These are phyloP conservation scores for Stellera chamaejasme DNA, from an alignment of 345 rosid genomes.

Conservation along the genomic window DNA sequence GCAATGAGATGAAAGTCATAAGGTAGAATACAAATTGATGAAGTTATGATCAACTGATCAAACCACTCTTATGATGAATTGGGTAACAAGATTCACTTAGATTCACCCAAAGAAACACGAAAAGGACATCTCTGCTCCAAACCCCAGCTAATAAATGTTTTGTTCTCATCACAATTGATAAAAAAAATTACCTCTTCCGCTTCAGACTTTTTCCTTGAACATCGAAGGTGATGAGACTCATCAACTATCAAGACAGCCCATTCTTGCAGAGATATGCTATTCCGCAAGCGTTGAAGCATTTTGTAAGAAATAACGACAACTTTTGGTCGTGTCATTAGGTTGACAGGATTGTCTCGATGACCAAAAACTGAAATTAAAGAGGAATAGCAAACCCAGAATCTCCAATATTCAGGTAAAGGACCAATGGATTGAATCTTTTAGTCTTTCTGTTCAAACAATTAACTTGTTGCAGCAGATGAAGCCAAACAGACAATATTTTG, in stretches of 20 bases:
- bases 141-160: background rate
- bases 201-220: slow-evolving; percentile 64
- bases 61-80: background rate
- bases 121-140: slow-evolving; percentile 4
- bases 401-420: background rate
- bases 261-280: slow-evolving; percentile 60
- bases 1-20: slow-evolving; percentile 6
- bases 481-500: background rate
- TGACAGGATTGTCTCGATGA: slow-evolving; percentile 66
- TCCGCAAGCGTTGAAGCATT: slow-evolving; percentile 75
- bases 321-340: slow-evolving; percentile 61
- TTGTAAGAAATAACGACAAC: slow-evolving; percentile 85
- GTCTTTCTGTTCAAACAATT: no score
- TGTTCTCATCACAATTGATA: background rate
- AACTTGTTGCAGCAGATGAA: background rate
- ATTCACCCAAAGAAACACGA: background rate
- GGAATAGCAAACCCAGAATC: slow-evolving; percentile 1
- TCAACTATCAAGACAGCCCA: slow-evolving; percentile 90
- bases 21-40: background rate
- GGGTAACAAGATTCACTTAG: no score
- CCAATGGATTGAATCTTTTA: background rate
- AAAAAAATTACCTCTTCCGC: slow-evolving; percentile 51
- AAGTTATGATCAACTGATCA: background rate
- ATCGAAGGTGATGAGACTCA: slow-evolving; percentile 89
- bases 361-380: slow-evolving; percentile 62